Base-by-base conservation (phyloP, 352 stramenopile species). In the Phytophthora kernoviae region DNA sequence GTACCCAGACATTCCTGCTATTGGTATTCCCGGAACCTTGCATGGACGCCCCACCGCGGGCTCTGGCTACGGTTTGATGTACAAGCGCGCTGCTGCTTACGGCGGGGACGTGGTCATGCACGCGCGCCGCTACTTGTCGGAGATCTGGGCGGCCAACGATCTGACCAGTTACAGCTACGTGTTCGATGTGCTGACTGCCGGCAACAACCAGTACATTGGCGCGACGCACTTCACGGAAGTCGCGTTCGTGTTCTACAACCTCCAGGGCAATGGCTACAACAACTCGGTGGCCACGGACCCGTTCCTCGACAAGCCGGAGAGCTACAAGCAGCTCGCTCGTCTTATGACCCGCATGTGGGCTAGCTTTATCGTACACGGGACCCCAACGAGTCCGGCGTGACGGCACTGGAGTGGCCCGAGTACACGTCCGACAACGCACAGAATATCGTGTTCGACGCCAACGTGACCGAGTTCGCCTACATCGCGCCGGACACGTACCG, bases 201-300 rank as follows among this genome's bases (percentile, higher is more conserved):
- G 65, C 2, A 20, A 33, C 3, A 49, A 18, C 8, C 26, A 63
- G 41, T 65, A 56, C 27, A 42, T 56, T 11, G 62, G 67, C 17
- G 10, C 34, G 11, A 69, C 61, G 4, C 61, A 69, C 36, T 65
- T 69, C 48, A 42, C 32, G 14, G 61, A 75, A 33, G 62, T 72
- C 5, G 62, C 57, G 0, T 75, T 75, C 37, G 67, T 75, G 0
- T 72, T 75, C 15, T 61, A 69, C 67, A 75, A 75, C 37, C 21
- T 72, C 15, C 18, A 43, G 0, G 66, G 66, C 17, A 48, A 69
- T 17, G 67, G 67, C 7, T 72, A 75, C 49, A 59, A 56, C 34
- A 73, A 58, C 26, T 56, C 60, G 5, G 55, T 73, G 5, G 39
- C 43, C 1, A 55, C 41, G 42, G 42, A 72, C 17, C 67, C 58